phyloP scores from a whole-genome alignment of 495 filamentous ascomycete species.

The Lepidopterella palustris region DNA sequence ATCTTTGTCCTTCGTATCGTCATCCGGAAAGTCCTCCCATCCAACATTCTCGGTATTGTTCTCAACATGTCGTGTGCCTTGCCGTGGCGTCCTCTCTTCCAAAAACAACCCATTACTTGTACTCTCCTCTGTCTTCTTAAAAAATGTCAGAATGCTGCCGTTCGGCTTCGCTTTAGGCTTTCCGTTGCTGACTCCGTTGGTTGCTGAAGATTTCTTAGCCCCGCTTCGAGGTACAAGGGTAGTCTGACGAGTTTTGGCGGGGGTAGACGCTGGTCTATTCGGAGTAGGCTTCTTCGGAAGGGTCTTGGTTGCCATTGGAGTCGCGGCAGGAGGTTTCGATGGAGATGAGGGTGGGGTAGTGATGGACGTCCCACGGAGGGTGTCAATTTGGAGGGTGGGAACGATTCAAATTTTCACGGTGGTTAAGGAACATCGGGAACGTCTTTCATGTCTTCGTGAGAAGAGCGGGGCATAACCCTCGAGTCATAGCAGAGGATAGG shows the following conservation, averaged over 20 bases:
- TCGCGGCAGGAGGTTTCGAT: background rate
- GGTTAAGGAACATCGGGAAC: slow-evolving; percentile 42
- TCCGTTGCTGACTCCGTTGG: slow-evolving; percentile 20
- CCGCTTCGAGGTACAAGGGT: slow-evolving; percentile 18
- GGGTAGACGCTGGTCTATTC: slow-evolving; percentile 30
- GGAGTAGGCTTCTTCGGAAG: slow-evolving; percentile 9
- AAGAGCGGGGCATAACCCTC: too few species aligned
- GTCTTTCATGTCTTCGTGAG: background rate
- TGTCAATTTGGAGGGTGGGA: slow-evolving; percentile 15
- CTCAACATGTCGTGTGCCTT: slow-evolving; percentile 11
- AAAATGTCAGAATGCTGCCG: slow-evolving; percentile 72
- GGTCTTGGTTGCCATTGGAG: slow-evolving; percentile 24
- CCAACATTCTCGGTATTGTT: slow-evolving; percentile 43
- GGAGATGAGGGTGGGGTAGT: slow-evolving; percentile 36
- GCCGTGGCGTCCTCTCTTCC: slow-evolving; percentile 31
- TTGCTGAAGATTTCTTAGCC: slow-evolving; percentile 23
- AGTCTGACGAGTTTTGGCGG: slow-evolving; percentile 19
- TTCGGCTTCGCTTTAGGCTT: slow-evolving; percentile 49
- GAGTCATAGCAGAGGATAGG: too few species aligned
- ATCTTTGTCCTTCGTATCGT: slow-evolving; percentile 16
- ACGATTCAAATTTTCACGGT: slow-evolving; percentile 33
- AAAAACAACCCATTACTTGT: slow-evolving; percentile 34
- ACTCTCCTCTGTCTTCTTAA: slow-evolving; percentile 61
- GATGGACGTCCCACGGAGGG: slow-evolving; percentile 42
- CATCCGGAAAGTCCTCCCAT: slow-evolving; percentile 7